Base-by-base conservation (phyloP, 257 asterid genomes). In the Echites panduratus region DNA sequence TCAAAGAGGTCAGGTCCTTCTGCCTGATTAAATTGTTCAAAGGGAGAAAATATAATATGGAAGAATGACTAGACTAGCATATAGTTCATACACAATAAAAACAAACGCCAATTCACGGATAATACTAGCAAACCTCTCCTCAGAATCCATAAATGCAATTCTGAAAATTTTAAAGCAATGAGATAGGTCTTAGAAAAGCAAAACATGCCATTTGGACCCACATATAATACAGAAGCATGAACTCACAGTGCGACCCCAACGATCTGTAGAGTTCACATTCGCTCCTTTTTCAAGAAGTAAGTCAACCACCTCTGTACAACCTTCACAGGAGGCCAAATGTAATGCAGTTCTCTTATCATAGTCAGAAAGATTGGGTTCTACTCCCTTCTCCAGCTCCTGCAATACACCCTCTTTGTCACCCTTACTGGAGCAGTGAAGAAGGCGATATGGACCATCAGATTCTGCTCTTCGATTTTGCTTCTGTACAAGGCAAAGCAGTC, bases 211-310 rank as follows among this genome's bases (percentile, higher is more conserved):
- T 32, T 35, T 16, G 50, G 49, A n/a, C 38, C 35, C 6, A 35
- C 16, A 38, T 38, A 22, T 59, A 29, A 26, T 44, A 58, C 32
- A 10, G 10, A 76, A 69, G 74, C 29, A 72, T 68, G 68, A 74
- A 78, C 89, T 83, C 80, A 86, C 95, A 71, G 91, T 88, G 70
- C 91, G 89, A 75, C 95, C 95, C 91, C 91, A 88, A 6, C 91
- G 91, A 76, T 88, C 91, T 22, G 75, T 74, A 70, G 80, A 87
- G 77, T 88, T 85, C 27, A 86, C 89, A 68, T 88, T 85, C 59
- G 95, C 95, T 62, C 84, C 87, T 70, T 79, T 80, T 61, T 85
- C 78, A 61, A 88, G 86, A 70, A 88, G 87, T 68, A 88, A 79
- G 62, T 73, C 70, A 65, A 85, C 88, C 78, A 86, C 79, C 43